phyloP scores from a whole-genome alignment of 176 grass and related monocot species.

The Pontederia crassipes region DNA sequence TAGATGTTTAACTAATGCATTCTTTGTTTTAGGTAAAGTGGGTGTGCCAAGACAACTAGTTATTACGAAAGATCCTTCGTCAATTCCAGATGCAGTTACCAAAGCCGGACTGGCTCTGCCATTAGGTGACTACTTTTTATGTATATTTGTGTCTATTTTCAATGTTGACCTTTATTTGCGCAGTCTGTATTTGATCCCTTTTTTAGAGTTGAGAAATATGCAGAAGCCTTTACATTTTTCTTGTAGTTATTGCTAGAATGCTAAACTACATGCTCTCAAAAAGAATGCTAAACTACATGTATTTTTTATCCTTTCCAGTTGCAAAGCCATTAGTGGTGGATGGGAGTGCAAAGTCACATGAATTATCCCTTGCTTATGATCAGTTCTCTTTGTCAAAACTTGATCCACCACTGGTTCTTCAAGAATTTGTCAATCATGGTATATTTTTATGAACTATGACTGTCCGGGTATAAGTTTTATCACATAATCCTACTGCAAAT shows the following conservation, averaged over 20 bases:
- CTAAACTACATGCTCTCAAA: too few species aligned
- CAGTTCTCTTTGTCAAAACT: conserved; percentile 61
- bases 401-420: conserved; percentile 81
- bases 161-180: too few species aligned
- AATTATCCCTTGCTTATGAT: conserved; percentile 70
- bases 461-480: background rate
- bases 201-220: too few species aligned
- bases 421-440: conserved; percentile 98
- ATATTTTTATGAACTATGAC: conserved; percentile 9
- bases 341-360: conserved; percentile 85
- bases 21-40: conserved; percentile 63
- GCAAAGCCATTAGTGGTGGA: conserved; percentile 85
- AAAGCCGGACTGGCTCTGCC: conserved; percentile 77
- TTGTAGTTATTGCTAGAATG: too few species aligned
- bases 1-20: too few species aligned
- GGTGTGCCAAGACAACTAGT: conserved; percentile 79
- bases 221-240: too few species aligned
- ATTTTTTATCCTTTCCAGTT: conserved; percentile 25
- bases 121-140: conserved; percentile 31
- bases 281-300: background rate
- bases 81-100: conserved; percentile 67
- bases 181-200: too few species aligned
- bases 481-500: background rate
- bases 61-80: conserved; percentile 62
- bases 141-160: too few species aligned